Base-by-base conservation (phyloP, 129 eudicot genomes). In the Deinandra increscens region DNA sequence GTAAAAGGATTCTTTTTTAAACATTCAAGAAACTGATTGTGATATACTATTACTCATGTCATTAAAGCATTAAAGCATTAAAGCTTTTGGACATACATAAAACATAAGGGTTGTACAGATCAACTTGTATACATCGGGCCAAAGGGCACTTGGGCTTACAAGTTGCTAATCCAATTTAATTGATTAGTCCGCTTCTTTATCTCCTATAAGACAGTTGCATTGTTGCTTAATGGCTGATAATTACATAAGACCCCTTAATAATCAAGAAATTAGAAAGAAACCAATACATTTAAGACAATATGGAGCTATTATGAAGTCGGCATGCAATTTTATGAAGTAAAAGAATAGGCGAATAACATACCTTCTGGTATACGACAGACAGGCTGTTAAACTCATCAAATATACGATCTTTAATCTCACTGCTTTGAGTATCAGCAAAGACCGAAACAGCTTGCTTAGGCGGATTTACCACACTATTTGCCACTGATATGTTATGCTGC, bases 381-480 rank as follows among this genome's bases (percentile, higher is more conserved):
- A 93, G 83, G 62, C 92, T 89, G 84, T 93, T 93, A 76, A 93
- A 93, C 61, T 93, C 98, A 38, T 93, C 98, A 69, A 93, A 93
- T 69, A 93, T 89, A 17, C 95, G 90, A 84, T 93, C 98, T 80
- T 85, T 93, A 76, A 93, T 87, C 80, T 93, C 98, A 44, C 84
- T 89, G 78, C 87, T 89, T 66, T 89, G 97, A 74, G 90, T 86
- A 60, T 93, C 98, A 11, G 98, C 98, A 76, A 93, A 93, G 61
- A 87, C 98, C 1, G 98, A 93, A 80, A 93, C 98, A 38, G 98
- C 95, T 89, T 93, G 98, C 83, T 93, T 93, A 55, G 91, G 83
- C 67, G 98, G 98, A 78, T 93, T 81, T 48, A 89, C 95, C 61
- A 93, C 91, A 44, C 81, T 73, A 54, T 89, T 92, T 54, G 98